Evolutionary conservation across 1,284 basidiomycete genomes (phyloP).

Genomic region (Sanghuangporus baumii): DNA sequence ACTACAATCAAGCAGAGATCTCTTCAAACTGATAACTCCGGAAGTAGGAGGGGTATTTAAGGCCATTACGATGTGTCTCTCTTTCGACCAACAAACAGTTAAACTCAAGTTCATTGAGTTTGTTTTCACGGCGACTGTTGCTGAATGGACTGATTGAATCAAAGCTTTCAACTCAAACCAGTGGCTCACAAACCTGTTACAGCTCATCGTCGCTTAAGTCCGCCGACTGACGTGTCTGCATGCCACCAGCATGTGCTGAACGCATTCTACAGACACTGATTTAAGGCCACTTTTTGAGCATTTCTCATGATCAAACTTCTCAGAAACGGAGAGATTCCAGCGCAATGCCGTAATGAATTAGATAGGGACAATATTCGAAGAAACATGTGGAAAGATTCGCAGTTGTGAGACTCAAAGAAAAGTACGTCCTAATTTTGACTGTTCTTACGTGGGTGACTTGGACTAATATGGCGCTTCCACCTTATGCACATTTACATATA

Average conservation of each 20-base stretch:
- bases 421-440: not conserved
- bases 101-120: not conserved
- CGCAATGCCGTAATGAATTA: not conserved
- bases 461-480: not conserved
- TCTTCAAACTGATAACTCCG: no score
- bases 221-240: not conserved
- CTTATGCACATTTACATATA: not conserved
- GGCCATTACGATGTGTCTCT: not conserved
- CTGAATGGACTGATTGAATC: constrained; percentile 6
- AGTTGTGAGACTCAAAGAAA: not conserved
- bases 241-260: not conserved
- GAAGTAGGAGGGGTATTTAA: no score
- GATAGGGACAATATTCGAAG: not conserved
- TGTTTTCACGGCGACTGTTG: constrained; percentile 3
- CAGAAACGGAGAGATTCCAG: not conserved
- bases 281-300: not conserved
- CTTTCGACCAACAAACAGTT: not conserved
- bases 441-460: not conserved
- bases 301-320: constrained; percentile 8
- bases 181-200: not conserved
- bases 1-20: no score
- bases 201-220: constrained; percentile 7
- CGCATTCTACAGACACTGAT: not conserved
- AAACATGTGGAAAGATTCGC: not conserved
- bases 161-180: constrained; percentile 1